Percentiles rank a stretch among this genome's conserved stretches.
Conservation (phyloP, 2,329 filamentous ascomycete genomes). For the Aspergillus pseudonomiae region DNA sequence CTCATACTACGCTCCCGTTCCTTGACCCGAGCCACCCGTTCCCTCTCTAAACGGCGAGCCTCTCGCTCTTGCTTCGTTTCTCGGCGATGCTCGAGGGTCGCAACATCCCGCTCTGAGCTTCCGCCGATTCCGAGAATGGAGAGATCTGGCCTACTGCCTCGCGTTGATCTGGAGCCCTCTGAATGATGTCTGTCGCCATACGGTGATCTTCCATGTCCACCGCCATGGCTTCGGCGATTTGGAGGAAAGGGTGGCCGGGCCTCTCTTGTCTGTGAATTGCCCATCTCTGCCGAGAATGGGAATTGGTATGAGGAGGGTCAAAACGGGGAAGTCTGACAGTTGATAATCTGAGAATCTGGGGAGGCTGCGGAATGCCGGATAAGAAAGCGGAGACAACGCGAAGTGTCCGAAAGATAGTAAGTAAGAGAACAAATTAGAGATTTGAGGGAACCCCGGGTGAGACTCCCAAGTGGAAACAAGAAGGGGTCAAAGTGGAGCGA, state of each 20-base stretch:
- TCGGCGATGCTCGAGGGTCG: conserved; percentile 63
- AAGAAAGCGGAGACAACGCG: conserved; percentile 23
- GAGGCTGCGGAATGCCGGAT: conserved; percentile 22
- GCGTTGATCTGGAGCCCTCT: conserved; percentile 50
- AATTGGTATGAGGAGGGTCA: conserved; percentile 7
- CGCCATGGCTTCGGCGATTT: conserved; percentile 32
- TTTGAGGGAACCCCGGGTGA: conserved; percentile 3
- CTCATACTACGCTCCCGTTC: conserved; percentile 88
- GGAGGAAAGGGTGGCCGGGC: conserved; percentile 37
- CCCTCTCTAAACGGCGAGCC: conserved; percentile 79
- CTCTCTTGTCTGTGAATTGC: conserved; percentile 53
- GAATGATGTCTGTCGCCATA: conserved; percentile 34
- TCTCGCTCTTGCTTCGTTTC: conserved; percentile 93
- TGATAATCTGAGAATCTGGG: conserved; percentile 9
- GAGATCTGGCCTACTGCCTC: conserved; percentile 61
- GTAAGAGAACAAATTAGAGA: conserved; percentile 10
- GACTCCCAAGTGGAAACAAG: conserved; percentile 6
- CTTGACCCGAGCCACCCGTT: conserved; percentile 72
- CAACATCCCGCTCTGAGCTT: conserved; percentile 53
- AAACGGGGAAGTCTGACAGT: not conserved
- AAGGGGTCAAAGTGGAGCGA: conserved; percentile 10
- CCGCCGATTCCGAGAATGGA: conserved; percentile 61
- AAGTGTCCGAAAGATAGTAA: conserved; percentile 16
- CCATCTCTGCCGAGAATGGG: conserved; percentile 37
- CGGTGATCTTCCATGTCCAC: conserved; percentile 33